Percentiles rank a stretch among this genome's conserved stretches.
Conservation (phyloP, 179 eudicot genomes). For the Camellia oleifera region DNA sequence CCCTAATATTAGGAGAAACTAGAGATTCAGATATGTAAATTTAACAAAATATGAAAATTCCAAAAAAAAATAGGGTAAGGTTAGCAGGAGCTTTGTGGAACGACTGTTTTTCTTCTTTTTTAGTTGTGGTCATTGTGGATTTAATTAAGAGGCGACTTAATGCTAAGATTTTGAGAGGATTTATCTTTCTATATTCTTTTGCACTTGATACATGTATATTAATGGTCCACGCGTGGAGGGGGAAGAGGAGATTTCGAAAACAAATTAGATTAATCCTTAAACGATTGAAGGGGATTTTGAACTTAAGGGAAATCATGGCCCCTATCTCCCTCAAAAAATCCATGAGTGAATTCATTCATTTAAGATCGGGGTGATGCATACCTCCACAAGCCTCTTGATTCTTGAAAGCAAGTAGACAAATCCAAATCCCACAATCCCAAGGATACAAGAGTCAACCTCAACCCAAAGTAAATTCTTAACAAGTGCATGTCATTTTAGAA, state of each 20-base stretch:
- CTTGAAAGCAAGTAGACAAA: background rate
- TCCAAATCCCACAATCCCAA: background rate
- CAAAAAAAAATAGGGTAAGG: no score
- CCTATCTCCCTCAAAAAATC: background rate
- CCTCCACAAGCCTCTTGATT: slow-evolving; percentile 4
- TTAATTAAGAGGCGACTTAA: background rate
- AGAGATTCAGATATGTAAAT: background rate
- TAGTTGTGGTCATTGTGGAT: background rate
- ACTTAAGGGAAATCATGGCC: background rate
- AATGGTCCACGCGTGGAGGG: background rate
- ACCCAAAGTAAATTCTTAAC: background rate
- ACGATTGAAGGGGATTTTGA: background rate
- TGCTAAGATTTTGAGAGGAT: background rate
- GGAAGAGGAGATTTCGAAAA: background rate
- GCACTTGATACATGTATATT: background rate
- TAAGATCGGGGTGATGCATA: background rate
- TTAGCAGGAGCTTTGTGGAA: background rate
- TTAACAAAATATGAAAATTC: background rate
- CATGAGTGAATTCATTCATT: background rate
- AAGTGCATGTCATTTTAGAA: background rate
- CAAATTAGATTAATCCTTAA: background rate
- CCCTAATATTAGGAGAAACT: background rate
- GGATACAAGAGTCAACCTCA: background rate
- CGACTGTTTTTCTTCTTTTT: background rate
- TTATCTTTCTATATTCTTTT: background rate